phyloP scores from a whole-genome alignment of 257 asterid genomes.

The Oldenlandia corymbosa region DNA sequence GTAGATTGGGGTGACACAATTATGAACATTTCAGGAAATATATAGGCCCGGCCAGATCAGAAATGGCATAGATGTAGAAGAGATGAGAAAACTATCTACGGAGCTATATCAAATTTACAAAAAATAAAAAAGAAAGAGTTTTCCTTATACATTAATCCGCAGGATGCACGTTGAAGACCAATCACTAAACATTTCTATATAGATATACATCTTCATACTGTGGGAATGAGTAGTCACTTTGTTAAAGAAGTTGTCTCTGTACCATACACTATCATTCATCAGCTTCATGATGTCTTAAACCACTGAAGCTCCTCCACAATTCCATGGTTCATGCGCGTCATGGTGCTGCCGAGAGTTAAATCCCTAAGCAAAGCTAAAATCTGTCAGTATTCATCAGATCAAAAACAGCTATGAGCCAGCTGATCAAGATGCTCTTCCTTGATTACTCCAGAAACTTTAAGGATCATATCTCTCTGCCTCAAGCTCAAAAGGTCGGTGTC shows the following conservation, averaged over 20 bases:
- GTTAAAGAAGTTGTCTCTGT: slow-evolving; percentile 3
- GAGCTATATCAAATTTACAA: no score
- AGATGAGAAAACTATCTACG: no score
- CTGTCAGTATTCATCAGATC: neutral
- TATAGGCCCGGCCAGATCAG: neutral
- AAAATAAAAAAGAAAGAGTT: no score
- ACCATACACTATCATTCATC: neutral
- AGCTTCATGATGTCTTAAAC: slow-evolving; percentile 1
- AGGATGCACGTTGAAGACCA: neutral
- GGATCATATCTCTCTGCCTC: neutral
- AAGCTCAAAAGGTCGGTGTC: neutral
- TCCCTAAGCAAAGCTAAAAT: neutral
- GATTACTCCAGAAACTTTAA: neutral
- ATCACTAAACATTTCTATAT: neutral
- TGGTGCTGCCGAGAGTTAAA: slow-evolving; percentile 4
- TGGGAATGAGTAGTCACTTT: neutral
- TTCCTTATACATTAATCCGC: neutral
- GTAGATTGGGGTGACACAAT: no score
- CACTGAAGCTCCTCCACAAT: neutral
- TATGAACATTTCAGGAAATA: neutral
- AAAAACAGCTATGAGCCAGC: neutral
- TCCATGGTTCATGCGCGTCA: slow-evolving; percentile 2
- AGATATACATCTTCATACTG: neutral
- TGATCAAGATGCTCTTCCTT: neutral
- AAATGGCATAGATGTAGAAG: neutral